phyloP scores from a whole-genome alignment of 768 basidiomycete genomes.

The Kwoniella botswanensis region DNA sequence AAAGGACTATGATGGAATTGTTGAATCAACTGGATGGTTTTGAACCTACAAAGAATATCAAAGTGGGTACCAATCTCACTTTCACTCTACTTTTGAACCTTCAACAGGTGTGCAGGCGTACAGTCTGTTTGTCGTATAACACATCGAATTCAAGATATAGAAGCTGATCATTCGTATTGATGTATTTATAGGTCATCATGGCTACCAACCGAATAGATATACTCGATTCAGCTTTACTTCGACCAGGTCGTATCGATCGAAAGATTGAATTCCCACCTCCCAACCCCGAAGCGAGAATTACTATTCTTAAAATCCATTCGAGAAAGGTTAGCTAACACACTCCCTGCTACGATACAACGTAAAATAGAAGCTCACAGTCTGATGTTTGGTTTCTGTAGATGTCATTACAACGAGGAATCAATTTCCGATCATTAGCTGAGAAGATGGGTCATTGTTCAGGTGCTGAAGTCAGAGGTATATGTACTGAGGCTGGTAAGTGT shows the following conservation, averaged over 20 bases:
- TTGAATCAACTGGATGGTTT: conserved; percentile 89
- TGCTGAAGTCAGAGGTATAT: conserved; percentile 95
- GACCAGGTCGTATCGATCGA: conserved; percentile 92
- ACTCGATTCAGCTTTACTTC: conserved; percentile 86
- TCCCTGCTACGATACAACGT: not conserved
- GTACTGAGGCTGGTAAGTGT: conserved; percentile 85
- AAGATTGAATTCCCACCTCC: conserved; percentile 99
- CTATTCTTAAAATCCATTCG: conserved; percentile 96
- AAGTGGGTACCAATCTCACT: conserved; percentile 57
- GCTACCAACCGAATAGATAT: conserved; percentile 97
- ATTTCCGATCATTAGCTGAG: conserved; percentile 91
- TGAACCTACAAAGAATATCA: conserved; percentile 81
- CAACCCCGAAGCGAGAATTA: conserved; percentile 86
- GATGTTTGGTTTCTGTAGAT: conserved; percentile 64
- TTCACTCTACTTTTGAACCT: too few species aligned
- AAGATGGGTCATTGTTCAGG: conserved; percentile 99
- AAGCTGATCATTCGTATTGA: too few species aligned
- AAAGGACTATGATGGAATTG: conserved; percentile 87
- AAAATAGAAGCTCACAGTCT: not conserved
- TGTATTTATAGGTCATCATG: conserved; percentile 71
- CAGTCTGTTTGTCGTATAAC: not conserved
- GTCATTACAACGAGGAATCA: conserved; percentile 96
- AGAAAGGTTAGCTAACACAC: conserved; percentile 69
- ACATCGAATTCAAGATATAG: too few species aligned
- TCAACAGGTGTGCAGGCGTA: too few species aligned